Base-by-base conservation (phyloP, 805 yeast genomes). In the Suhomyces sp. region DNA sequence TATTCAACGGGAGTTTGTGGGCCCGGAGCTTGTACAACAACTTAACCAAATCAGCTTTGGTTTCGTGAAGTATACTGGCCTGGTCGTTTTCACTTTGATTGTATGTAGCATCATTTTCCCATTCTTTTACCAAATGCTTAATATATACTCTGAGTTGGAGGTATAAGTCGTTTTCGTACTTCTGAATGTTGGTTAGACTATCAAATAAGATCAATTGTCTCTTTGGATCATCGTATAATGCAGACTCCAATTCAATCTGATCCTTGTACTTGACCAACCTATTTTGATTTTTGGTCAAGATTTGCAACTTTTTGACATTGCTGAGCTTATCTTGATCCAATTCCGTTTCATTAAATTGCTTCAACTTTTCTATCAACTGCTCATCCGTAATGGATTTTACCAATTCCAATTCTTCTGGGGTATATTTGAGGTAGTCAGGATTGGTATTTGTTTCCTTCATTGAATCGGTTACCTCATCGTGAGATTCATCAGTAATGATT, bases 131-230 rank as follows among this genome's bases (percentile, higher is more conserved):
- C 9, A 81, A 35, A 9, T 55, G 47, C 39, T 68, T 72, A 30
- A 79, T 46, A 43, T 71, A 75, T n/a, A 63, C 67, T 38, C 84
- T 56, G 25, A 73, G 35, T 50, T 77, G 75, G 14, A 57, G 28
- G 19, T 48, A 36, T 14, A 74, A 56, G 40, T 64, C 60, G 12
- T 50, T 42, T 22, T 47, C 36, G 36, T 62, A 48, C 5, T 32
- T 30, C 13, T 17, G 38, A 11, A 38, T 19, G 12, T 38, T 23
- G 5, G 36, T 14, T 5, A 45, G 36, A 23, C 28, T 24, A 5
- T 43, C 38, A 22, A 38, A 26, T 2, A 26, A 13, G n/a, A 45
- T 33, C 11, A 18, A 11, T 31, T 41, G 35, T n/a, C 22, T 23
- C n/a, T 19, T 13, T 3, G 46, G 40, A 18, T 40, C 33, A 7